A percentile compares a stretch with the other conserved stretches of the same genome.
Conservation (phyloP, 1,284 basidiomycete species). For the Sparassis latifolia region DNA sequence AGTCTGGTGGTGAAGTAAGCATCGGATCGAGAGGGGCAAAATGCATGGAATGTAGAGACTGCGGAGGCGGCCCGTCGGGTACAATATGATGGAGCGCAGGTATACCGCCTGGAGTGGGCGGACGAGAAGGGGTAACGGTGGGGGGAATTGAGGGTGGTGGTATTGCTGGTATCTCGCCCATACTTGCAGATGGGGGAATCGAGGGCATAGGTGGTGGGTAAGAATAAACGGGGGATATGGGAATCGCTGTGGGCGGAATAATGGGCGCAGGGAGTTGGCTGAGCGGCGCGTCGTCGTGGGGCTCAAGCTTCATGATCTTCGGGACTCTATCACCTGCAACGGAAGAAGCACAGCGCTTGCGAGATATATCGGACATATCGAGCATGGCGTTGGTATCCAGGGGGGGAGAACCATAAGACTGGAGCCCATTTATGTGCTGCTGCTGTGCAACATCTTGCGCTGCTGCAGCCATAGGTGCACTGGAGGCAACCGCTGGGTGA, state of each 20-base stretch:
- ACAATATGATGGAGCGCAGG: constrained; percentile 15
- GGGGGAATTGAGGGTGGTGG: constrained; percentile 22
- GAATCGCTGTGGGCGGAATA: constrained; percentile 20
- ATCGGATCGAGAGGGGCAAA: constrained; percentile 11
- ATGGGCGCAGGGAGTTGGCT: constrained; percentile 18
- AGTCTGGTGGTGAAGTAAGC: constrained; percentile 12
- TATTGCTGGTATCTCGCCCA: constrained; percentile 17
- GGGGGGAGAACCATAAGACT: constrained; percentile 14
- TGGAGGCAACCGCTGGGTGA: constrained; percentile 10
- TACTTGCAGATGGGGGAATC: constrained; percentile 12
- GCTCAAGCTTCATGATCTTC: constrained; percentile 64
- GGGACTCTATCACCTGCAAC: constrained; percentile 51
- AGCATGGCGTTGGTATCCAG: constrained; percentile 17
- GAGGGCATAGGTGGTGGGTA: constrained; percentile 18
- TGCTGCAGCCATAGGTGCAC: constrained; percentile 6
- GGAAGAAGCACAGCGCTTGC: constrained; percentile 66
- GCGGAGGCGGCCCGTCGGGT: constrained; percentile 19
- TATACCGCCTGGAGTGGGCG: constrained; percentile 34
- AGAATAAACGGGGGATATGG: constrained; percentile 23
- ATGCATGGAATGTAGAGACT: constrained; percentile 16
- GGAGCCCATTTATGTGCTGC: constrained; percentile 17
- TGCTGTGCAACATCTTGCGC: constrained; percentile 14
- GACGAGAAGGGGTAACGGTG: constrained; percentile 33
- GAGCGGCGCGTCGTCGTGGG: constrained; percentile 43
- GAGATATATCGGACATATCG: constrained; percentile 30